Evolutionary conservation across 2,329 filamentous ascomycete genomes (phyloP).

Genomic region (Ceratocystis cacaofunesta): DNA sequence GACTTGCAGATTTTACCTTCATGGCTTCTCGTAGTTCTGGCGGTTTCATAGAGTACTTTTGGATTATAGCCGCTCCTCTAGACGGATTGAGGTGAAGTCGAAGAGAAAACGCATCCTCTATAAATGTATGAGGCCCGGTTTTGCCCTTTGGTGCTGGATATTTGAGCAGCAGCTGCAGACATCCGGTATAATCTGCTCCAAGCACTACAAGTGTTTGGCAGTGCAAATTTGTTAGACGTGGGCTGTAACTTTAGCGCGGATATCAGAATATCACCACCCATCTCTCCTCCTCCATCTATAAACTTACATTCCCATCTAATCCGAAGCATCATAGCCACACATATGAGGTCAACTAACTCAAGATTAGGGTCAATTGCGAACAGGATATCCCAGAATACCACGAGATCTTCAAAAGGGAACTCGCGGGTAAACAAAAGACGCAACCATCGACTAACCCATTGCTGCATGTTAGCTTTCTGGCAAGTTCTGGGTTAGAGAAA

Average conservation of each 20-base stretch:
- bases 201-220: slow-evolving; percentile 43
- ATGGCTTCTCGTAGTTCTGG: slow-evolving; percentile 24
- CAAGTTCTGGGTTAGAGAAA: neutral
- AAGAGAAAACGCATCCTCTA: slow-evolving; percentile 70
- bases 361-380: slow-evolving; percentile 74
- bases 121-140: slow-evolving; percentile 60
- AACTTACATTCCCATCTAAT: slow-evolving; percentile 74
- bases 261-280: neutral
- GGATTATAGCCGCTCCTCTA: slow-evolving; percentile 51
- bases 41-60: slow-evolving; percentile 51
- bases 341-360: slow-evolving; percentile 77
- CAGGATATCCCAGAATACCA: slow-evolving; percentile 78
- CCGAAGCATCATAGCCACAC: slow-evolving; percentile 80
- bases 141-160: slow-evolving; percentile 55
- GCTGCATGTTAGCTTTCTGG: neutral
- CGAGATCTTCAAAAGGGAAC: slow-evolving; percentile 72
- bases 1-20: neutral
- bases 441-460: slow-evolving; percentile 61
- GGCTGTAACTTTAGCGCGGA: too few species aligned
- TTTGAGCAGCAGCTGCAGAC: slow-evolving; percentile 65
- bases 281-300: neutral
- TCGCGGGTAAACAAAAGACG: slow-evolving; percentile 84
- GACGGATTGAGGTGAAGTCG: slow-evolving; percentile 45
- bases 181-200: slow-evolving; percentile 74
- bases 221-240: neutral